Percentiles rank a stretch among this genome's conserved stretches.
Conservation (phyloP, 805 yeast species). For the Yamadazyma phyllophila region DNA sequence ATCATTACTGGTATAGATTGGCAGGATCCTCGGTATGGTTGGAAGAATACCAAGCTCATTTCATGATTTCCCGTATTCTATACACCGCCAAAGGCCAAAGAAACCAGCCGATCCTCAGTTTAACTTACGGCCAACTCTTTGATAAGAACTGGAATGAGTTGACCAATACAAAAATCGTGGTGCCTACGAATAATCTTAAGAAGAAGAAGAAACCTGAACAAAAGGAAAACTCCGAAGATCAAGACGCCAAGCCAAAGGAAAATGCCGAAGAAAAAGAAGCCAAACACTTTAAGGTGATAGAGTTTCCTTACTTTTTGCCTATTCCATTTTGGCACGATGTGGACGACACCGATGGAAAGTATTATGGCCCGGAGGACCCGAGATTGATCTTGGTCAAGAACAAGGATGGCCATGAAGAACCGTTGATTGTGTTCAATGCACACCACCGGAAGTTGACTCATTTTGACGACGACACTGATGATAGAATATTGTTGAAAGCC, state of each 20-base stretch:
- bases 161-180: conserved; percentile 20
- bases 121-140: conserved; percentile 45
- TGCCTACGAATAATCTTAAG: conserved; percentile 16
- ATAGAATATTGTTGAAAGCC: conserved; percentile 11
- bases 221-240: not conserved
- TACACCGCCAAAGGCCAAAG: conserved; percentile 32
- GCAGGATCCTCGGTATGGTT: conserved; percentile 56
- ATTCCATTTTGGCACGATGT: conserved; percentile 32
- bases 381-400: conserved; percentile 37
- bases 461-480: conserved; percentile 17
- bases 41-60: conserved; percentile 48
- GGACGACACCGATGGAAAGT: conserved; percentile 20
- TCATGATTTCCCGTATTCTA: conserved; percentile 45
- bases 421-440: conserved; percentile 44
- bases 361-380: conserved; percentile 53
- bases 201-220: not conserved
- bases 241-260: not conserved
- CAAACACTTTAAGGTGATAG: conserved; percentile 11
- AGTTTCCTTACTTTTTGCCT: conserved; percentile 29
- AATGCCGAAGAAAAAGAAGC: conserved; percentile 10
- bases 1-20: conserved; percentile 43
- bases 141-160: conserved; percentile 49
- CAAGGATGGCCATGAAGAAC: conserved; percentile 41
- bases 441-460: conserved; percentile 18
- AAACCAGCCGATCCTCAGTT: conserved; percentile 37